Evolutionary conservation across 2,329 filamentous ascomycete genomes (phyloP), one percentile per base, ranked within the genome.

Genomic region (Madurella fahalii): DNA sequence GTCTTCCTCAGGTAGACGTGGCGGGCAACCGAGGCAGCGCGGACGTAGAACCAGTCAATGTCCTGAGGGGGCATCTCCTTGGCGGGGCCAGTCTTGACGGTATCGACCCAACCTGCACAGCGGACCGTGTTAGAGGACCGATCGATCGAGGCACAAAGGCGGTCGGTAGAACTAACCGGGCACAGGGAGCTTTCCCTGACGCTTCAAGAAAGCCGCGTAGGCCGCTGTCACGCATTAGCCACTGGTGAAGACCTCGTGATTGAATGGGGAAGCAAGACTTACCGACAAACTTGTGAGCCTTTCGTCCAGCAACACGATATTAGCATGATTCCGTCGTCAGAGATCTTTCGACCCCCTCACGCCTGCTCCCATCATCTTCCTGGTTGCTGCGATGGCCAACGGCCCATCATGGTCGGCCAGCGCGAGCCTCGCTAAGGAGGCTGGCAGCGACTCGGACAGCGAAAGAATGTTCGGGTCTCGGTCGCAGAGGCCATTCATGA

Each of bases 1-100:
- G 92, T 96, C 85, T 99, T 99, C 82, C 94, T 89, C 77, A 99
- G 84, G 85, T 99, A 99, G 83, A 99, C 87, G 84, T 97, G 93
- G 73, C 92, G 91, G 72, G 94, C 94, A 74, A 99, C 87, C 66
- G 93, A 86, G 69, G 94, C 94, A 70, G 93, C 92, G 73, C 94
- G 92, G 74, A 85, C 77, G 78, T 86, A 89, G 82, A 85, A 95
- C 94, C 94, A 99, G 85, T 99, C 94, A 74, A 92, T 90, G 77
- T 92, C 88, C 85, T 97, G 92, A 72, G 93, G 94, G 72, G 93
- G 93, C 69, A 99, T 89, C 83, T 99, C 94, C 80, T 96, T 96
- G 75, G 89, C 88, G 74, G 87, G 84, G 71, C 90, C 93, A 68
- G 93, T 96, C 89, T 99, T 99, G 81, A 97, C 94, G 72, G 93